Base-by-base conservation (phyloP, 257 asterid genomes). In the Datura wrightii region DNA sequence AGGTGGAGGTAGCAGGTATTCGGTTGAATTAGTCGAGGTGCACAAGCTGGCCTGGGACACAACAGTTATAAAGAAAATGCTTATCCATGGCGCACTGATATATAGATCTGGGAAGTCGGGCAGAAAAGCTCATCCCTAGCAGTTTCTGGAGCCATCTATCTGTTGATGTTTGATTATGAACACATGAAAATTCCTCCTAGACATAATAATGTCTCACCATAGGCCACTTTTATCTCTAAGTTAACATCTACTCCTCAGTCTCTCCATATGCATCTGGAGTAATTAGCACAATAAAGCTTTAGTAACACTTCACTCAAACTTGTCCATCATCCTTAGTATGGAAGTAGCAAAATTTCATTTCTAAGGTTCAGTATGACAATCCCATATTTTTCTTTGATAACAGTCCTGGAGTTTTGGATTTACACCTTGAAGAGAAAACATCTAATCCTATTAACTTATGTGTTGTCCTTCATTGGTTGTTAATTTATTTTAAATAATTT, bases 391-490 rank as follows among this genome's bases (percentile, higher is more conserved):
- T 16, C 79, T 41, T 42, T 42, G 2, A 65, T 5, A 42, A n/a
- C 3, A 9, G 14, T n/a, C 79, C 79, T 71, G 54, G 39, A 18
- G 18, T 71, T 71, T 42, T 19, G 80, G 44, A 18, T 42, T 42
- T 71, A 18, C 52, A 13, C 39, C 39, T 44, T 72, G 80, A 46
- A 72, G 55, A 72, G 3, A 11, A 50, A 44, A 72, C 37, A 10
- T 10, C 80, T 46, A 46, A 72, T 19, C 56, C 10, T 48, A 46
- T 44, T 19, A 44, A 44, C 10, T n/a, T 71, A 44, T 3, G 41
- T 72, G 19, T 46, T 72, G 58, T 46, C 59, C 80, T 72, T 41
- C 14, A 4, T 69, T 44, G 80, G 80, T 10, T 11, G 80, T 19
- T 10, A 46, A 10, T 71, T 71, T 5, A 18, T 71, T 71, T 70